These are phyloP conservation scores for Penicillium simplicissimum DNA, from an alignment of 495 filamentous ascomycete species.

Conservation along the genomic window DNA sequence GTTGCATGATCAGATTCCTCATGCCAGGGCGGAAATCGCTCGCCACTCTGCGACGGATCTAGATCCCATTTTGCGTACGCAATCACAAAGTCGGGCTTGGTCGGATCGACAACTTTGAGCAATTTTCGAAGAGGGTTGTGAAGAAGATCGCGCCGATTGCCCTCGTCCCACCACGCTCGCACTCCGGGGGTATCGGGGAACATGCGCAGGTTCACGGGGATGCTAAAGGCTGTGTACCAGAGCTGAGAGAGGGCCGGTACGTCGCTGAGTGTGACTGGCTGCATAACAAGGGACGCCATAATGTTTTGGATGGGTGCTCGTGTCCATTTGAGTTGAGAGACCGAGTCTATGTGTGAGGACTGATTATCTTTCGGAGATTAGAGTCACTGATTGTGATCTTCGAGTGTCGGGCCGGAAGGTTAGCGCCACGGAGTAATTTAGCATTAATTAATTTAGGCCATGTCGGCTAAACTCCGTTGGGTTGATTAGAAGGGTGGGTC, in stretches of 20 bases:
- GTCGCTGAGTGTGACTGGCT: constrained; percentile 26
- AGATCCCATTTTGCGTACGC: constrained; percentile 36
- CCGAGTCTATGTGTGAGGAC: too few relatives aligned
- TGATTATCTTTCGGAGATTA: not conserved
- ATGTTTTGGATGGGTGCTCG: not conserved
- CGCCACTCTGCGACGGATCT: constrained; percentile 27
- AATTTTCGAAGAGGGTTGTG: constrained; percentile 27
- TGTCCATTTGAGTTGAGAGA: too few relatives aligned
- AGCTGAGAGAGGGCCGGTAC: constrained; percentile 23
- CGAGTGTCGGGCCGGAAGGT: not conserved
- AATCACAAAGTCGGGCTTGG: constrained; percentile 15
- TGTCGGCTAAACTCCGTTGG: not conserved
- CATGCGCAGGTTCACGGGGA: constrained; percentile 15
- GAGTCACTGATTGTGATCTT: not conserved
- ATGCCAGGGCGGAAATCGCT: constrained; percentile 30
- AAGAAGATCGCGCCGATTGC: constrained; percentile 20
- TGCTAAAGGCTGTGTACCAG: constrained; percentile 33
- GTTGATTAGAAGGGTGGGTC: not conserved
- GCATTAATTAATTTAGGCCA: not conserved
- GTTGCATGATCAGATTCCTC: constrained; percentile 18
- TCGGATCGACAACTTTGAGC: constrained; percentile 29
- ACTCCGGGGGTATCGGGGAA: constrained; percentile 31
- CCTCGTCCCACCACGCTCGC: constrained; percentile 27
- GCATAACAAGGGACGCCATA: not conserved
- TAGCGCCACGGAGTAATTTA: not conserved